These are phyloP conservation scores for Phtheirospermum japonicum DNA, from an alignment of 257 asterid genomes.

Conservation along the genomic window DNA sequence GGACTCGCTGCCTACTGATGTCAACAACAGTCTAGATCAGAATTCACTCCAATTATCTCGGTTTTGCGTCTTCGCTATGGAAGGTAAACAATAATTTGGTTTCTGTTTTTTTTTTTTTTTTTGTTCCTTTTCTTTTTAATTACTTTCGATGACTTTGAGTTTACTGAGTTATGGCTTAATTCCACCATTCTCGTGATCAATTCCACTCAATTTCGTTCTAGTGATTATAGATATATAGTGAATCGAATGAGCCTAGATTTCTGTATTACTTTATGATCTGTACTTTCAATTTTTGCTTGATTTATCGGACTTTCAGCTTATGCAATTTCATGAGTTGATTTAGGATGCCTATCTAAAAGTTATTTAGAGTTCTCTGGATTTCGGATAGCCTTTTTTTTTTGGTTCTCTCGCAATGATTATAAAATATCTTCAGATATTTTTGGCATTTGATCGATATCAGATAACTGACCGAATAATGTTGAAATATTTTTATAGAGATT, in stretches of 20 bases:
- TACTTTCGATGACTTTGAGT: slow-evolving; percentile 15
- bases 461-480: not conserved
- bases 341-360: not conserved
- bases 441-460: slow-evolving; percentile 10
- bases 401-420: too few species aligned
- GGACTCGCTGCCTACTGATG: slow-evolving; percentile 35
- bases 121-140: slow-evolving; percentile 8
- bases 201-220: not conserved
- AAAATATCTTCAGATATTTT: not conserved
- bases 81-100: slow-evolving; percentile 30
- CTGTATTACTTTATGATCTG: not conserved
- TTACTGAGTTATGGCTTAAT: slow-evolving; percentile 31
- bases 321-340: slow-evolving; percentile 16
- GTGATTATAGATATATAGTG: too few species aligned
- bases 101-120: not conserved
- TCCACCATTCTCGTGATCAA: slow-evolving; percentile 15
- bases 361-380: slow-evolving; percentile 7
- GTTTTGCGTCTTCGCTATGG: slow-evolving; percentile 32
- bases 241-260: not conserved
- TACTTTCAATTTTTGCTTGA: not conserved
- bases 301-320: not conserved
- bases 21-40: slow-evolving; percentile 36
- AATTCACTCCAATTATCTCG: slow-evolving; percentile 21
- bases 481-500: not conserved
- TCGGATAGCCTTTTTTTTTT: not conserved